Evolutionary conservation across 192 early-diverging fungal species (phyloP), one percentile per base, ranked within the genome.

Genomic region (Podochytrium sp.): DNA sequence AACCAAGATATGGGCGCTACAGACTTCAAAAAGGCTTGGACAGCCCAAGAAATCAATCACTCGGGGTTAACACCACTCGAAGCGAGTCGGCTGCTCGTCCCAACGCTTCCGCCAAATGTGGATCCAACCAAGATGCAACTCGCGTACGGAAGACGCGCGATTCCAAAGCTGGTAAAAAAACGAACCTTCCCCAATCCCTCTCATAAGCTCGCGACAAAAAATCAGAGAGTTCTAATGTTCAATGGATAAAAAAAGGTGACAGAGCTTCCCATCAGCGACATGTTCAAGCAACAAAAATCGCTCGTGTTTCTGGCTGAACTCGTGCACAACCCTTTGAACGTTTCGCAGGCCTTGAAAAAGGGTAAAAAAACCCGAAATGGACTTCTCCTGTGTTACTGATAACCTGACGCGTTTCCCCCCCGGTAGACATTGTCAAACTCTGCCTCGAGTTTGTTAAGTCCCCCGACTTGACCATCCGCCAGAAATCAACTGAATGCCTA

Each of bases 401-500:
- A 39, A 25, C 16, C 47, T 20, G 6, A 65, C 7, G 16, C 12
- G 1, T 16, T 55, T 29, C 29, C 14, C 14, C 20, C 14, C 37
- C 35, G 33, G n/a, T 37, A 71, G 69, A 60, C 32, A 47, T 71
- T 30, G 69, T 71, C 7, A 43, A 35, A 23, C 57, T 71, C 16
- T 43, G 30, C 2, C 39, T 71, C n/a, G 69, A 71, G 4, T n/a
- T 71, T 4, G 39, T 38, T 1, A 57, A 47, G 29, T 71, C 69
- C 18, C 37, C 39, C 20, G 81, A 87, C 65, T 43, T 87, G 66
- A 79, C 79, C 6, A 75, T 78, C 37, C 34, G 75, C 34, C 86
- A 85, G 71, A 85, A 87, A 60, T 7, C 78, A 6, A 85, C 76
- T 20, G 86, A 87, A 68, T 83, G 81, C 47, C 41, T 87, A n/a